Conservation (phyloP, 768 basidiomycete genomes). For the Dioszegia hungarica region DNA sequence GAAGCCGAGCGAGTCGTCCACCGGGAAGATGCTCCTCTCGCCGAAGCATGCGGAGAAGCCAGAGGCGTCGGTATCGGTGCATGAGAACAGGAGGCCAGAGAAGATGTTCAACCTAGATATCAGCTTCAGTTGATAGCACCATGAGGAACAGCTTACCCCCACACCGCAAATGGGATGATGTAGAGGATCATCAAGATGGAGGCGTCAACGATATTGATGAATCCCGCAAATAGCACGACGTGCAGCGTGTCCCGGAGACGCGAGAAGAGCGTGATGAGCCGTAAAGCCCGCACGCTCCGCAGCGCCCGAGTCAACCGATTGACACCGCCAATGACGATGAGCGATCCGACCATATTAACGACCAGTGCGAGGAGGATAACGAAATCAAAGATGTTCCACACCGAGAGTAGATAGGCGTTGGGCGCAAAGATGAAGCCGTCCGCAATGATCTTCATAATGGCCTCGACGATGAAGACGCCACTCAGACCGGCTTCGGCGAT, state of each 20-base stretch:
- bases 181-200: constrained; percentile 76
- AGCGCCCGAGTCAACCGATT: constrained; percentile 76
- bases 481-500: constrained; percentile 71
- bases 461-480: constrained; percentile 67
- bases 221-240: constrained; percentile 78
- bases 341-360: constrained; percentile 65
- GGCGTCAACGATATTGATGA: constrained; percentile 77
- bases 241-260: constrained; percentile 80
- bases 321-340: constrained; percentile 72
- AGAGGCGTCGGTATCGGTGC: constrained; percentile 64
- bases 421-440: constrained; percentile 78
- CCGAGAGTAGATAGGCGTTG: constrained; percentile 73
- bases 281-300: constrained; percentile 80
- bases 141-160: constrained; percentile 35
- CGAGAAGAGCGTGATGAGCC: constrained; percentile 82
- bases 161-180: constrained; percentile 50
- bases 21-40: constrained; percentile 62
- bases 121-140: not conserved
- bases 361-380: constrained; percentile 73
- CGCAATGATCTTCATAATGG: constrained; percentile 81
- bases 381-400: constrained; percentile 90
- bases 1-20: constrained; percentile 58
- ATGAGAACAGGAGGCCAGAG: constrained; percentile 71
- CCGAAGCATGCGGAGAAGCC: constrained; percentile 65
- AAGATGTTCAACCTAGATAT: constrained; percentile 72